phyloP scores from a whole-genome alignment of 1,284 basidiomycete species.

The Apiotrichum porosum region DNA sequence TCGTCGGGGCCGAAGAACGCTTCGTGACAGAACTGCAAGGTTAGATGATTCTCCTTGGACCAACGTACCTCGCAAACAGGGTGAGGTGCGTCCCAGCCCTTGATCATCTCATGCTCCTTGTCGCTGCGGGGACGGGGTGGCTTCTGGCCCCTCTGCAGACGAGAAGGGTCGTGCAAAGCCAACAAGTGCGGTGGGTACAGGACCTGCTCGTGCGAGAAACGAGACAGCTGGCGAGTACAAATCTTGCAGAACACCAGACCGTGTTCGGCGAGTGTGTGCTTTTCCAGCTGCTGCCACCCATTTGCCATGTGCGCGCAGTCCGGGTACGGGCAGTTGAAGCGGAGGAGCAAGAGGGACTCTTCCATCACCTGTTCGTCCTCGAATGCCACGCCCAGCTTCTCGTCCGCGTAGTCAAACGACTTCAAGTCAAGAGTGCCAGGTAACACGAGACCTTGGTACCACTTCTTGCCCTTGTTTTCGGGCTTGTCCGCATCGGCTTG shows the following conservation, averaged over 20 bases:
- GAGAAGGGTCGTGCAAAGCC: conserved; percentile 71
- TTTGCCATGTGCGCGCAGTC: conserved; percentile 77
- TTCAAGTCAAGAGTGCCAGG: conserved; percentile 42
- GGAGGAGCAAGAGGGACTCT: conserved; percentile 81
- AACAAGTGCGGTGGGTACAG: conserved; percentile 71
- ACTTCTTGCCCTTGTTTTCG: conserved; percentile 35
- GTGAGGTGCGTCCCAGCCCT: conserved; percentile 45
- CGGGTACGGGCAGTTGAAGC: conserved; percentile 76
- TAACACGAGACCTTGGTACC: conserved; percentile 37
- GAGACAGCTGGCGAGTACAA: conserved; percentile 85
- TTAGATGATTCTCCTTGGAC: conserved; percentile 53
- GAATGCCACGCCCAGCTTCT: conserved; percentile 75
- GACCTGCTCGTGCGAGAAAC: conserved; percentile 92
- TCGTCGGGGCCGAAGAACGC: conserved; percentile 90
- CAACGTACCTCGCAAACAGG: conserved; percentile 51
- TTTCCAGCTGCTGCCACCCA: conserved; percentile 83
- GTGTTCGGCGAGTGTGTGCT: conserved; percentile 57
- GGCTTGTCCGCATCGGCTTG: conserved; percentile 36
- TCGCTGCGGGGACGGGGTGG: conserved; percentile 38
- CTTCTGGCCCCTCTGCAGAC: conserved; percentile 53
- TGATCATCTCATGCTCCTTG: conserved; percentile 43
- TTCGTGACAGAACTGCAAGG: conserved; percentile 73
- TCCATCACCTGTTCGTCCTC: conserved; percentile 92
- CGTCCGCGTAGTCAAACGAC: conserved; percentile 60
- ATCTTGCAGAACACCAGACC: conserved; percentile 78